Evolutionary conservation across 352 stramenopile species (phyloP), one percentile per base, ranked within the genome.

Genomic region (Poterioochromonas sp.): DNA sequence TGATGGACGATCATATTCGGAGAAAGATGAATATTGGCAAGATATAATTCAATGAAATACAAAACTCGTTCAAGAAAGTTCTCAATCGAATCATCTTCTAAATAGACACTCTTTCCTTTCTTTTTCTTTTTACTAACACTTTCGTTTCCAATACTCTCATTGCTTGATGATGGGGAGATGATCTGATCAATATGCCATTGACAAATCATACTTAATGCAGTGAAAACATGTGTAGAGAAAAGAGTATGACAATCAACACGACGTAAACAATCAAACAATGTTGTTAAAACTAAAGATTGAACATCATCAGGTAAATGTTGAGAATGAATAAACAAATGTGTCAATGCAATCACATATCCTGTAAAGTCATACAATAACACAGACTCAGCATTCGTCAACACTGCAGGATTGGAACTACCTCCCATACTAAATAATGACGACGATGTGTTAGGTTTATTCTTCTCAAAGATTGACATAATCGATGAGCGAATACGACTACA

Each of bases 201-300:
- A 26, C 39, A 54, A 20, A 74, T 54, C 5, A 12, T 58, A 54
- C 5, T 22, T 12, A 74, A 37, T 5, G 65, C 43, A 29, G 43
- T 32, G 20, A 74, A 8, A 53, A 54, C 34, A 12, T 8, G 34
- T 20, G 34, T 20, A 5, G 20, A 54, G 65, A 74, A 74, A n/a
- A 37, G 12, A 32, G 54, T 47, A 54, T 3, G 15, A 11, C 11
- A 29, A 15, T 54, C 43, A 12, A 26, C 11, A 12, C n/a, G 73
- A 51, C 65, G 65, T n/a, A 74, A 74, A 54, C 39, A 74, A 74
- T 74, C 65, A 51, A 74, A 74, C 11, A 74, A 11, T 5, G 65
- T 74, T n/a, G 73, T 8, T 51, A 35, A 54, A 29, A 43, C 3
- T 18, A 29, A n/a, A 74, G 11, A n/a, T 12, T 58, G 20, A 43